Base-by-base conservation (phyloP, 2,329 filamentous ascomycete genomes). In the Calycina herbarum region DNA sequence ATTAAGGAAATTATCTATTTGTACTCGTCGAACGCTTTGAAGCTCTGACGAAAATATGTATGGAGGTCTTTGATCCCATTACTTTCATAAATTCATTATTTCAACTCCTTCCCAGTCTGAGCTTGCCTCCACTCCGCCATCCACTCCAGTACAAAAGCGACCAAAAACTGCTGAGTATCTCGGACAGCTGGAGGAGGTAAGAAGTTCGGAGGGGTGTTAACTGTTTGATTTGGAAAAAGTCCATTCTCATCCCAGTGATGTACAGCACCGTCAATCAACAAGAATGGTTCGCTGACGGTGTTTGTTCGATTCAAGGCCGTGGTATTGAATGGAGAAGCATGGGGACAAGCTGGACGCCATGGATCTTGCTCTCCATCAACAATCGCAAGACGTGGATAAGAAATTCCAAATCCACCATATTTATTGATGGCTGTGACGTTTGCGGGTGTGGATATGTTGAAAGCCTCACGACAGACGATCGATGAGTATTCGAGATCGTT, bases 221-320 rank as follows among this genome's bases (percentile, higher is more conserved):
- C 63, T 0, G 88, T 89, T 75, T 91, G 82, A 65, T 89, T 88
- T 0, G 80, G 76, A 60, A 88, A 86, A n/a, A 90, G 71, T 0
- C 88, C 87, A 69, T 90, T 89, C 78, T 90, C 88, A 70, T 92
- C 90, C 89, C 90, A 95, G 75, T 94, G 91, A 76, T 96, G 92
- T 24, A 94, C 90, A 0, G 86, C 91, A n/a, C 84, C 84, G 3
- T 82, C 79, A 57, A 96, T 92, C 57, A 94, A 74, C n/a, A 92
- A 82, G 68, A 89, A 91, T 0, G 92, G 92, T 79, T 93, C 84
- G 59, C 82, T 83, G 0, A 80, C 78, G 0, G 90, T 91, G 57
- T 84, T 90, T 15, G 80, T 77, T 24, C 90, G 81, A 35, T 81
- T 78, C 0, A 82, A 80, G 0, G 87, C 83, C 1, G 81, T 84